Evolutionary conservation across 106 monocot genomes (phyloP), one percentile per base, ranked within the genome.

Genomic region (Ottelia alismoides): DNA sequence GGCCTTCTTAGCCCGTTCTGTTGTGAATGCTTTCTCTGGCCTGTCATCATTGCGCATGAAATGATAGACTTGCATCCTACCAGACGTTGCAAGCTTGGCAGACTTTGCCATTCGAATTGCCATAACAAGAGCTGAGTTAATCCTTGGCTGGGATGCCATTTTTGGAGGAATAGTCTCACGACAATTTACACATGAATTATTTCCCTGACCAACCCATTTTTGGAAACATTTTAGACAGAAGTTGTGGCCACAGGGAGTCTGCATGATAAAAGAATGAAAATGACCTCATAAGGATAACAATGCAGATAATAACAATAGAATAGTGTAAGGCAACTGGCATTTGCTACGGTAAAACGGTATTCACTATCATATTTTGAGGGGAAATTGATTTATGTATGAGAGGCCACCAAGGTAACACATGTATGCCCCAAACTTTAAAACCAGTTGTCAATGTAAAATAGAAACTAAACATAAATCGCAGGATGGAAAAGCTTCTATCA

Each of bases 161-260:
- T 77, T 82, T 2, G 45, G 31, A 21, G 96, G 96, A 4, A 98
- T 82, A 2, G 72, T 58, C 28, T 71, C 28, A 5, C 96, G 78
- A 47, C 96, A 98, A 49, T 89, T 85, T 30, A 31, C 85, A 75
- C 96, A 98, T 17, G 81, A 62, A 30, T 47, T 54, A 35, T 72
- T 72, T 0, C 75, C 71, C 43, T 78, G 77, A 0, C 69, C 50
- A 10, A 72, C 57, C 87, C 87, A 87, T 58, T 74, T 87, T 35
- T 87, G 74, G 55, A 87, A 87, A 67, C 81, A 81, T 53, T 87
- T 87, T 27, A 87, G 54, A 51, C 87, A 87, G 58, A 87, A 87
- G 30, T 87, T 87, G 59, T 87, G 87, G 14, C 87, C 87, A 45
- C 87, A 87, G 7, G 87, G 89, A 40, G 82, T 85, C 96, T 98